A percentile compares a stretch with the other conserved stretches of the same genome.
These are phyloP conservation scores for Diaporthe caulivora DNA, from an alignment of 2,329 filamentous ascomycete species.

Conservation along the genomic window DNA sequence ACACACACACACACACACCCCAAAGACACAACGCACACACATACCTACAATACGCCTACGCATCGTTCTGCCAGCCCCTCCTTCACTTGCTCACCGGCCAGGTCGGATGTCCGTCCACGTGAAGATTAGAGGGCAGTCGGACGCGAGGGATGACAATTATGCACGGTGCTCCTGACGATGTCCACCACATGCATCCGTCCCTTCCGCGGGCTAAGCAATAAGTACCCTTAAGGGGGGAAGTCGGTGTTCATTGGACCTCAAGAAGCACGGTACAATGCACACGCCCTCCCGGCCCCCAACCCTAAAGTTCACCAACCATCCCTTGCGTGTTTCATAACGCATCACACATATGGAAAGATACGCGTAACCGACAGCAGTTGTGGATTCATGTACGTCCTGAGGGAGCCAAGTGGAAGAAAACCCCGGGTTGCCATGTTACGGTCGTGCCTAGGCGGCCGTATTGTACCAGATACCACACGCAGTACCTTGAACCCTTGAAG, in stretches of 20 bases:
- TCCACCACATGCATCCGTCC: not conserved
- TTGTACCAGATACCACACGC: constrained; percentile 4
- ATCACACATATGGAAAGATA: not conserved
- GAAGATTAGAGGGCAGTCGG: not conserved
- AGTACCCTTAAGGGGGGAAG: not conserved
- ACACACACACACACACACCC: not conserved
- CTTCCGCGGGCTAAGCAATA: not conserved
- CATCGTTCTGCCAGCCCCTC: not conserved
- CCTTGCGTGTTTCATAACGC: not conserved
- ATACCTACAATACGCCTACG: not conserved
- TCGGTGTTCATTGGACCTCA: too few relatives aligned
- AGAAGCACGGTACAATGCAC: not conserved
- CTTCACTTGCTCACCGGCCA: constrained; percentile 7
- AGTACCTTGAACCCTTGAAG: not conserved
- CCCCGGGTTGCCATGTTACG: not conserved
- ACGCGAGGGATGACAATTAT: not conserved
- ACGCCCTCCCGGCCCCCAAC: not conserved
- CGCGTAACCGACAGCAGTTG: not conserved
- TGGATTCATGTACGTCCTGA: not conserved
- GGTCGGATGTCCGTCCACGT: constrained; percentile 14
- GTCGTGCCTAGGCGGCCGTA: not conserved
- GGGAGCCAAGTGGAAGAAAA: not conserved
- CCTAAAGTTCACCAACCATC: not conserved
- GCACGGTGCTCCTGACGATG: not conserved
- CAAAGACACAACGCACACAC: not conserved